Base-by-base conservation (phyloP, 306 rosid genomes). In the Malus sylvestris region DNA sequence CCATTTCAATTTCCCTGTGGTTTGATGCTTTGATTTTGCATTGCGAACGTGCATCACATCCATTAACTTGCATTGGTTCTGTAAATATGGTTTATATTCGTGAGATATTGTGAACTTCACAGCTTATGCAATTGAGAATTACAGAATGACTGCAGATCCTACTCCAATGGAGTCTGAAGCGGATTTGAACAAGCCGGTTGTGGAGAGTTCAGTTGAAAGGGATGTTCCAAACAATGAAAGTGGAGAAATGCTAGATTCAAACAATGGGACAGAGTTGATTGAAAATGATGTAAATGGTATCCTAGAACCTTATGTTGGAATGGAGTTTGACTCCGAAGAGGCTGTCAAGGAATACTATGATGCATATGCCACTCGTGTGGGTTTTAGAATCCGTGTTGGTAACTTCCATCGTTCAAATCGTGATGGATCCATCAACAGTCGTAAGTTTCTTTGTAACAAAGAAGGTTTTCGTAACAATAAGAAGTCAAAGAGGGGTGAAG, bases 321-420 rank as follows among this genome's bases (percentile, higher is more conserved):
- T 84, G 85, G 82, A 81, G 72, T 84, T 84, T 77, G 80, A 81
- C n/a, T 81, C 85, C 20, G 87, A 84, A 74, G 85, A 66, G 68
- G 75, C 74, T 33, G 78, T 82, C 63, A 84, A 55, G 80, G 57
- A 46, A 2, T 84, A 73, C 53, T 84, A 84, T 52, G 73, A 70
- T 19, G 72, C 55, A 49, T 84, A 81, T 46, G 87, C 85, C 0
- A 73, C 29, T 8, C 76, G 25, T 10, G 74, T 77, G 65, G 87
- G 87, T 42, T 84, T 84, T 65, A 29, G 78, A 11, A 40, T 85
- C 46, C 81, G 85, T 57, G 79, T 81, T 33, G 85, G 83, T 68
- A 71, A 75, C 27, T 85, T 85, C 44, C 85, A 85, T 44, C 88
- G 88, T 25, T 60, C 66, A 0, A 81, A 76, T 33, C 32, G 29